These are phyloP conservation scores for Magnolia kwangsiensis DNA, from an alignment of 164 flowering plant genomes.

Conservation along the genomic window DNA sequence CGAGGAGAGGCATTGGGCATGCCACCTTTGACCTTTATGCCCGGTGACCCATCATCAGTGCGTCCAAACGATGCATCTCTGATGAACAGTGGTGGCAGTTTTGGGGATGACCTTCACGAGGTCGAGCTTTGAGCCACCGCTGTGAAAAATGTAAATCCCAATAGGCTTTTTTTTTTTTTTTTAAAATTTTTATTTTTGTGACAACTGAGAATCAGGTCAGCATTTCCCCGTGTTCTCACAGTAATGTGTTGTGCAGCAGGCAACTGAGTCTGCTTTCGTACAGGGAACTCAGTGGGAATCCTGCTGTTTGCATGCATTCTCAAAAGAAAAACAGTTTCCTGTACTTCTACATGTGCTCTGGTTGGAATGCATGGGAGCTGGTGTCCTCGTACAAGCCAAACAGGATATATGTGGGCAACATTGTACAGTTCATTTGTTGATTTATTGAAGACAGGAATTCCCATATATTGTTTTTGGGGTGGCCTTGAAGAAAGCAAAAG, in stretches of 20 bases:
- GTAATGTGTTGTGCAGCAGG: background rate
- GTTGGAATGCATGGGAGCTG: constrained; percentile 15
- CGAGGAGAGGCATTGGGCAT: constrained; percentile 37
- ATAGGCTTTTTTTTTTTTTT: background rate
- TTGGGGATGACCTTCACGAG: constrained; percentile 67
- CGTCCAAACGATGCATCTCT: constrained; percentile 12
- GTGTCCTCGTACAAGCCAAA: constrained; percentile 10
- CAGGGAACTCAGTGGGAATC: constrained; percentile 11
- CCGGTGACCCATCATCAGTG: constrained; percentile 24
- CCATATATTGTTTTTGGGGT: constrained; percentile 1
- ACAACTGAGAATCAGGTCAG: background rate
- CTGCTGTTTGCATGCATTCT: constrained; percentile 1
- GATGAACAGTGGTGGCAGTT: constrained; percentile 25
- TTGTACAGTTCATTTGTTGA: constrained; percentile 67
- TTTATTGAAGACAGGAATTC: constrained; percentile 31
- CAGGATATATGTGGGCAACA: constrained; percentile 15
- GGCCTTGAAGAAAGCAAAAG: background rate
- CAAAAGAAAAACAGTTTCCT: constrained; percentile 1
- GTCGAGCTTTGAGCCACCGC: constrained; percentile 54
- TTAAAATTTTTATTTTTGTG: background rate
- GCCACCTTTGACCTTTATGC: constrained; percentile 42
- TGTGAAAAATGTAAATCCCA: background rate
- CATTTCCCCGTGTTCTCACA: constrained; percentile 9
- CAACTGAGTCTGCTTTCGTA: constrained; percentile 6
- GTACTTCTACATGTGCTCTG: background rate